Conservation (phyloP, 257 asterid species). For the Avicennia marina region DNA sequence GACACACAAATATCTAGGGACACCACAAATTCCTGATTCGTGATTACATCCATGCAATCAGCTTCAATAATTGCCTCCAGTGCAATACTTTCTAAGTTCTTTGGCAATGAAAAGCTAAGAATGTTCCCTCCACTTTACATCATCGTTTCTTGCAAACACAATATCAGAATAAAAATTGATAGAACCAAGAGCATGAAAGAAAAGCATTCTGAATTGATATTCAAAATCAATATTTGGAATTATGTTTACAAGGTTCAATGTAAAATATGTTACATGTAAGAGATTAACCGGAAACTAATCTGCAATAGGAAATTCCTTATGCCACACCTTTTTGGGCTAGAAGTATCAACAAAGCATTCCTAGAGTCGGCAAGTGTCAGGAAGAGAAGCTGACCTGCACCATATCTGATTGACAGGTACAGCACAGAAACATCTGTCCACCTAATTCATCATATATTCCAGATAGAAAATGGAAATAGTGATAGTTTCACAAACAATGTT, state of each 20-base stretch:
- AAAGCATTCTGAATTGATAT: conserved; percentile 31
- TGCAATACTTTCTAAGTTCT: conserved; percentile 41
- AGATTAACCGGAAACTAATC: conserved; percentile 35
- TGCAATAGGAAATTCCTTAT: conserved; percentile 31
- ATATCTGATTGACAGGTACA: conserved; percentile 27
- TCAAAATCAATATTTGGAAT: conserved; percentile 29
- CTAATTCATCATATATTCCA: conserved; percentile 46
- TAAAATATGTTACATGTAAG: conserved; percentile 48
- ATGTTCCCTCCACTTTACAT: conserved; percentile 56
- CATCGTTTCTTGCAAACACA: conserved; percentile 79
- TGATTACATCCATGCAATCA: conserved; percentile 29
- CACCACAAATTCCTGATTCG: conserved; percentile 30
- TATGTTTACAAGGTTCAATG: conserved; percentile 39
- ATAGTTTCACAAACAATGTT: conserved; percentile 34
- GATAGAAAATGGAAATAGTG: conserved; percentile 49
- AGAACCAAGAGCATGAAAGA: conserved; percentile 12
- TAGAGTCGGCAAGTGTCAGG: conserved; percentile 22
- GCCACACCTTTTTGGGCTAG: conserved; percentile 59
- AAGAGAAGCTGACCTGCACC: conserved; percentile 29
- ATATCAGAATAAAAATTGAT: conserved; percentile 42
- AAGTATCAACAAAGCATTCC: conserved; percentile 25
- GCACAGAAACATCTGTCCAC: conserved; percentile 22
- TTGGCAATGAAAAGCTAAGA: conserved; percentile 53
- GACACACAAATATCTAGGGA: no score
- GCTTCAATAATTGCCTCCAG: conserved; percentile 46